phyloP scores from a whole-genome alignment of 805 yeast genomes.

The Suhomyces xylopsoci region DNA sequence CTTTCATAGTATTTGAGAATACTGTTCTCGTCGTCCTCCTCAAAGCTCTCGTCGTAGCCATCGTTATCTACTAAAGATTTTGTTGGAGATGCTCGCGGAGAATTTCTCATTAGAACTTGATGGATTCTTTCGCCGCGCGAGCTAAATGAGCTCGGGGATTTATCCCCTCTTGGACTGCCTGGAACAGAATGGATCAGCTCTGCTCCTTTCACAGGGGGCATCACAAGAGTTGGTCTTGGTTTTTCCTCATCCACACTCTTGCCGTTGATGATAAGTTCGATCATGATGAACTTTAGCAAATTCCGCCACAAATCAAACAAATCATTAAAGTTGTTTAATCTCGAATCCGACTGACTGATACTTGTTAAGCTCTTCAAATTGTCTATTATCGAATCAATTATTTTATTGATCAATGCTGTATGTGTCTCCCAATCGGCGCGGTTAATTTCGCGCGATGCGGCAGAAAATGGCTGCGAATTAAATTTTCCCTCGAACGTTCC shows the following conservation, averaged over 20 bases:
- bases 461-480: background rate
- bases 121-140: background rate
- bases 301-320: conserved; percentile 18
- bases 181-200: background rate
- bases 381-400: conserved; percentile 16
- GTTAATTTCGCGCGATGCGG: background rate
- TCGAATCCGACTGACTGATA: background rate
- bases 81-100: background rate
- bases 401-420: conserved; percentile 11
- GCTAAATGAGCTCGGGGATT: background rate
- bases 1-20: conserved; percentile 3
- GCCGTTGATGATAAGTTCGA: conserved; percentile 11
- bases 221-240: background rate
- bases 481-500: background rate
- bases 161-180: background rate
- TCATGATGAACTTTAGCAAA: conserved; percentile 15
- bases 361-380: conserved; percentile 14
- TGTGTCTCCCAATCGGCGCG: conserved; percentile 6
- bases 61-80: background rate
- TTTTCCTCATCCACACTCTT: conserved; percentile 10
- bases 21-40: background rate
- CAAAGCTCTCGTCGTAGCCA: conserved; percentile 2
- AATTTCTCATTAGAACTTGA: background rate
- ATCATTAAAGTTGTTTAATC: conserved; percentile 1
- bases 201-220: background rate